A percentile compares a stretch with the other conserved stretches of the same genome.
phyloP scores from a whole-genome alignment of 2,329 filamentous ascomycete genomes.

The Aspergillus cejpii region DNA sequence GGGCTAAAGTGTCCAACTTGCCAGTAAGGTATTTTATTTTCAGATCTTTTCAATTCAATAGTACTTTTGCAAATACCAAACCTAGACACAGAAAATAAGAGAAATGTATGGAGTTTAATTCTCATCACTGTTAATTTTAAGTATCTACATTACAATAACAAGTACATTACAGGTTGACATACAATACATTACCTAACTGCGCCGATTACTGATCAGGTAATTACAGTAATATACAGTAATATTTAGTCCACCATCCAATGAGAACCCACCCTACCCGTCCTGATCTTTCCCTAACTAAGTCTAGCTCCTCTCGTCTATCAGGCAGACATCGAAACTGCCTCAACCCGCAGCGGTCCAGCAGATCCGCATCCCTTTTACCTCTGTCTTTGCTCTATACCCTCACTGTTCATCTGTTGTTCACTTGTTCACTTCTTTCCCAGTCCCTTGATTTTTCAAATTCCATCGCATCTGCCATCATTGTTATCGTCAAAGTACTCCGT shows the following conservation, averaged over 20 bases:
- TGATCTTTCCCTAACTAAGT: slow-evolving; percentile 14
- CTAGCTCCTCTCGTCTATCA: slow-evolving; percentile 31
- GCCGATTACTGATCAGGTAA: background rate
- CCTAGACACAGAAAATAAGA: no score
- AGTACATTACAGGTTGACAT: background rate
- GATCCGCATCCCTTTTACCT: slow-evolving; percentile 10
- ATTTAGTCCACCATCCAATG: no score
- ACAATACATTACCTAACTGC: background rate
- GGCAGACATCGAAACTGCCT: slow-evolving; percentile 35
- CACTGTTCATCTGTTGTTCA: slow-evolving; percentile 10
- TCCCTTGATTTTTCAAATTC: background rate
- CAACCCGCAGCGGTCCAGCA: slow-evolving; percentile 10
- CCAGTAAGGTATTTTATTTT: background rate
- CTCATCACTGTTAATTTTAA: no score
- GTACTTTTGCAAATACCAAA: no score
- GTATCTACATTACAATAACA: no score
- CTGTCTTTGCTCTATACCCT: slow-evolving; percentile 12
- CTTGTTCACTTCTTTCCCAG: background rate
- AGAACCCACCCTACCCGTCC: background rate
- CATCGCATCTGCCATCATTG: background rate
- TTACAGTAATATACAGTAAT: no score
- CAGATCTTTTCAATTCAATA: no score
- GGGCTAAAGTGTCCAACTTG: background rate
- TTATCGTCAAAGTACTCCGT: background rate
- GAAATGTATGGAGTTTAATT: no score